Base-by-base conservation (phyloP, 2,329 filamentous ascomycete species). In the Colletotrichum sp. region DNA sequence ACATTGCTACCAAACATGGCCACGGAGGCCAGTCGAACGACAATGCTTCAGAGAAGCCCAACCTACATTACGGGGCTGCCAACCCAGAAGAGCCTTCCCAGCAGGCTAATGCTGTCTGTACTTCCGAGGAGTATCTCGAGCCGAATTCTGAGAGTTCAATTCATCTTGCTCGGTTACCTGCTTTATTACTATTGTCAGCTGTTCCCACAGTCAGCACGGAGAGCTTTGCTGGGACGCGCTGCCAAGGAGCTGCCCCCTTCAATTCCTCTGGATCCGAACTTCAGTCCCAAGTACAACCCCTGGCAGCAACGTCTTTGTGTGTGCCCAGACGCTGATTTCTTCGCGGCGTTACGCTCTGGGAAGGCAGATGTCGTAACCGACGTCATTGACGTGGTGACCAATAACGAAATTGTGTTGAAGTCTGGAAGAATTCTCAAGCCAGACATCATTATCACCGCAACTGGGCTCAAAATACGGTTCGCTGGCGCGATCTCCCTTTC, bases 291-390 rank as follows among this genome's bases (percentile, higher is more conserved):
- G 1, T 92, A 92, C 73, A 87, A 88, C 8, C 91, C 91, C 0
- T 92, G 93, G 92, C 89, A 94, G 70, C 94, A 95, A 80, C 90
- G 94, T 2, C 84, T 95, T 21, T 95, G 93, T 78, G 85, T 93
- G 34, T 90, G 80, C 2, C 81, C 84, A 21, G 84, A 88, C 32
- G 86, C 86, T 0, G 88, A 89, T 78, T 88, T 90, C 71, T 90
- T 85, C 77, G 71, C 80, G 8, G 83, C 85, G 0, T 79, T 89
- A 16, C 82, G 83, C 2, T 82, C 78, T 2, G 83, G 84, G 28
- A 87, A 83, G 58, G 85, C 80, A 15, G 80, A 82, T 15, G 80
- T 91, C 2, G 84, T 86, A 3, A 90, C 89, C 0, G 88, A 84
- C 30, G 78, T 76, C 10, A 90, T 92, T 77, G 82, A 85, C 38